These are phyloP conservation scores for Schizochytrium sp. DNA, from an alignment of 108 stramenopile genomes.

Conservation along the genomic window DNA sequence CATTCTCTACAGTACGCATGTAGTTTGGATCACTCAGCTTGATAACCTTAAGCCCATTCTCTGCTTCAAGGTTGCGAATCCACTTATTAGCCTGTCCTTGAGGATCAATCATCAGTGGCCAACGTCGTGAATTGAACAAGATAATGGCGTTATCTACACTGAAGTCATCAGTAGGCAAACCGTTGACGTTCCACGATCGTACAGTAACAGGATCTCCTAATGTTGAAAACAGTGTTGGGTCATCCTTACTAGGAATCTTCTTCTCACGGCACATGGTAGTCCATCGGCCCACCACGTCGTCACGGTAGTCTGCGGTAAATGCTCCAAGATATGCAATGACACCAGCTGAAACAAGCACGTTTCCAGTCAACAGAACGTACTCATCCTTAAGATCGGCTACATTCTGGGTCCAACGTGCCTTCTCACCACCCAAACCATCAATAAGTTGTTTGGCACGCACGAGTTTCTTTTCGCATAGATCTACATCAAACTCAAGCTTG, in stretches of 20 bases:
- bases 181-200: conserved; percentile 78
- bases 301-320: conserved; percentile 77
- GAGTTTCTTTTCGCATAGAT: conserved; percentile 75
- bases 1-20: conserved; percentile 76
- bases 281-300: conserved; percentile 71
- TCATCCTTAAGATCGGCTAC: conserved; percentile 68
- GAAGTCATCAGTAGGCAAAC: conserved; percentile 76
- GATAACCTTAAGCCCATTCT: conserved; percentile 69
- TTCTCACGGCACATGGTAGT: conserved; percentile 66
- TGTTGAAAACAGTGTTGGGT: conserved; percentile 64
- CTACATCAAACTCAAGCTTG: conserved; percentile 76
- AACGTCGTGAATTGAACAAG: conserved; percentile 77
- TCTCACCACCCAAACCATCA: conserved; percentile 76
- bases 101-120: conserved; percentile 82
- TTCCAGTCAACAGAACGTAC: conserved; percentile 68
- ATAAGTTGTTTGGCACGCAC: conserved; percentile 76
- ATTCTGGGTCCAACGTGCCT: conserved; percentile 72
- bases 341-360: conserved; percentile 78
- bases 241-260: conserved; percentile 68
- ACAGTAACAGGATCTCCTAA: conserved; percentile 77
- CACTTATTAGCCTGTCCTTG: conserved; percentile 76
- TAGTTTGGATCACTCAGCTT: conserved; percentile 78
- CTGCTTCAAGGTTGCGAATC: conserved; percentile 77
- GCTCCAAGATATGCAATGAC: conserved; percentile 81
- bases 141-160: conserved; percentile 78